Conservation (phyloP, 2,329 filamentous ascomycete species). For the Ceratocystis eucalypticola region DNA sequence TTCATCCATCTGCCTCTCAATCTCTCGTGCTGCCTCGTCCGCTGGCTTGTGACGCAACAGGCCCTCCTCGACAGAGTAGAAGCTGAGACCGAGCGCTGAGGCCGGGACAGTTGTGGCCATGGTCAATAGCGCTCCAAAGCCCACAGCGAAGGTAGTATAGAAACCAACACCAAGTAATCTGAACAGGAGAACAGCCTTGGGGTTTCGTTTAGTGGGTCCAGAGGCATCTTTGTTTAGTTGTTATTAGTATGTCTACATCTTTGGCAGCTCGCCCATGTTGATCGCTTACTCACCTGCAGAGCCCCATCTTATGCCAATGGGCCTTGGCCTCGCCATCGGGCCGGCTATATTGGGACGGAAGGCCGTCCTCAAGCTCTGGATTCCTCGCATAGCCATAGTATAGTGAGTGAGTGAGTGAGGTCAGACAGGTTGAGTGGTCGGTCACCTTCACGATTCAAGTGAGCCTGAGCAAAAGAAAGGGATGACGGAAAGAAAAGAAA, state of each 20-base stretch:
- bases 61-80: conserved; percentile 53
- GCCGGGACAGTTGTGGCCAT: conserved; percentile 19
- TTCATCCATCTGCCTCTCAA: conserved; percentile 60
- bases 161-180: conserved; percentile 12
- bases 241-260: not conserved
- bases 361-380: conserved; percentile 1
- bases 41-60: conserved; percentile 49
- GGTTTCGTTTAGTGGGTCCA: conserved; percentile 4
- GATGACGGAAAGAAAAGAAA: not conserved
- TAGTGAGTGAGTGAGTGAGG: not conserved
- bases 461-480: not conserved
- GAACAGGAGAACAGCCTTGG: conserved; percentile 10
- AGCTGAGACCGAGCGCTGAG: conserved; percentile 21
- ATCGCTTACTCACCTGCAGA: conserved; percentile 11
- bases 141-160: conserved; percentile 13
- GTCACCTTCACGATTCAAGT: not conserved
- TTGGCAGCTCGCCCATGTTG: not conserved
- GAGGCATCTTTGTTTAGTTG: not conserved
- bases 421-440: too few relatives aligned
- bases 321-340: not conserved
- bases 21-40: conserved; percentile 41
- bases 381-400: conserved; percentile 8
- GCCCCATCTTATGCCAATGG: conserved; percentile 9
- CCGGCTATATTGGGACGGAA: conserved; percentile 6
- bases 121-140: conserved; percentile 13